Percentiles rank a stretch among this genome's conserved stretches.
These are phyloP conservation scores for Colletotrichum incanum DNA, from an alignment of 2,329 filamentous ascomycete species.

Conservation along the genomic window DNA sequence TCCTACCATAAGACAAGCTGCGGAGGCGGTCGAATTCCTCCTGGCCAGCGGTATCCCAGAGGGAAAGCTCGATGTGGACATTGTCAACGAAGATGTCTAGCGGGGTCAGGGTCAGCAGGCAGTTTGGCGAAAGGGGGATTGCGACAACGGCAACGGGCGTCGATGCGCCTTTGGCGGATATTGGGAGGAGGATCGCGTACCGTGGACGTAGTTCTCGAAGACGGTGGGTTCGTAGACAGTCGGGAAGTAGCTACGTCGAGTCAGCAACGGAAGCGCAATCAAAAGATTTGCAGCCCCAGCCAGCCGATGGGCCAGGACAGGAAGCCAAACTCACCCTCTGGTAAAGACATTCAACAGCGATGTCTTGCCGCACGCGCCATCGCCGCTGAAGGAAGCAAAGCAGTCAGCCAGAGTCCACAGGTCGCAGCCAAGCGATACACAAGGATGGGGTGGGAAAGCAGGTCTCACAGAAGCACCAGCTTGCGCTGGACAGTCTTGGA, in stretches of 20 bases:
- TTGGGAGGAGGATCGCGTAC: slow-evolving; percentile 64
- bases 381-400: slow-evolving; percentile 73
- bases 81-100: slow-evolving; percentile 98
- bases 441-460: slow-evolving; percentile 44
- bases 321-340: slow-evolving; percentile 79
- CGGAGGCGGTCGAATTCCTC: slow-evolving; percentile 98
- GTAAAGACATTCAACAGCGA: slow-evolving; percentile 98
- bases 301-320: not conserved
- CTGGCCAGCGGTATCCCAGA: slow-evolving; percentile 99
- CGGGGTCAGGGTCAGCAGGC: slow-evolving; percentile 18
- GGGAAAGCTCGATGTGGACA: slow-evolving; percentile 94
- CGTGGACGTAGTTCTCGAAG: slow-evolving; percentile 99
- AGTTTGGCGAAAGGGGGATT: not conserved
- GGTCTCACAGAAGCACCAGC: slow-evolving; percentile 88
- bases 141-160: not conserved
- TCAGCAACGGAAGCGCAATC: slow-evolving; percentile 22
- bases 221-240: slow-evolving; percentile 99
- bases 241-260: slow-evolving; percentile 83
- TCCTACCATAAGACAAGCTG: slow-evolving; percentile 90
- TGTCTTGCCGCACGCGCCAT: slow-evolving; percentile 97
- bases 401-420: slow-evolving; percentile 34
- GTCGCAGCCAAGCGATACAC: slow-evolving; percentile 18
- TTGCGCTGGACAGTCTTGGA: slow-evolving; percentile 94
- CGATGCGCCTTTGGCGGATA: not conserved
- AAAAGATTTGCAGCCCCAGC: not conserved